A percentile compares a stretch with the other conserved stretches of the same genome.
Conservation (phyloP, 1,284 basidiomycete species). For the Acaromyces ingoldii region DNA sequence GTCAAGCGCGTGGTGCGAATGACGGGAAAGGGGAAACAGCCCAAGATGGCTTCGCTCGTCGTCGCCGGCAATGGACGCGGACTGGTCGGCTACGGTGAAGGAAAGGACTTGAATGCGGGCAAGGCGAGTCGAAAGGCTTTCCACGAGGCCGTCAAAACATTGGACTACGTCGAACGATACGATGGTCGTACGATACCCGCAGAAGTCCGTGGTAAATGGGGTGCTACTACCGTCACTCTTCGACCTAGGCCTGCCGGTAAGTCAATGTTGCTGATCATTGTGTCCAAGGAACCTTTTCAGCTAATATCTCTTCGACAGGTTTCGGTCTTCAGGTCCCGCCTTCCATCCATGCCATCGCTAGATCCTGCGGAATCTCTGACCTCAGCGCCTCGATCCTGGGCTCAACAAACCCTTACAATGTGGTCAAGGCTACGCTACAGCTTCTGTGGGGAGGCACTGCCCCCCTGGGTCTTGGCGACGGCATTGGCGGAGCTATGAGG, state of each 20-base stretch:
- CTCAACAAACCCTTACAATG: constrained; percentile 71
- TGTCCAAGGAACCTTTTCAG: too few species aligned
- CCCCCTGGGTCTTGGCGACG: constrained; percentile 45
- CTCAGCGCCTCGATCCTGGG: constrained; percentile 90
- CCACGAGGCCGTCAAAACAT: constrained; percentile 70
- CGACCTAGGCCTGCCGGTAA: constrained; percentile 68
- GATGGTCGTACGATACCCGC: constrained; percentile 84
- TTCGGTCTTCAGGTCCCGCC: constrained; percentile 89
- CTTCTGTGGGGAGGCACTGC: constrained; percentile 46
- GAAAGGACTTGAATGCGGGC: constrained; percentile 64
- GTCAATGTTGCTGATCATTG: constrained; percentile 6
- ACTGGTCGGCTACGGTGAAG: constrained; percentile 82
- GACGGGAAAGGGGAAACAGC: constrained; percentile 78
- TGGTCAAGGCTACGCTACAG: constrained; percentile 55
- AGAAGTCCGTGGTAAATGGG: constrained; percentile 75
- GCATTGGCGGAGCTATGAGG: constrained; percentile 41
- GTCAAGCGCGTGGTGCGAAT: constrained; percentile 65
- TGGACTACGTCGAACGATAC: constrained; percentile 85
- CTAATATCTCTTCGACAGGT: constrained; percentile 57
- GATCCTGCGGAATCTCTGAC: constrained; percentile 90
- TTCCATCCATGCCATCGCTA: constrained; percentile 75
- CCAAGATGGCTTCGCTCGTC: constrained; percentile 64
- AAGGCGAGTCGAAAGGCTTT: constrained; percentile 66
- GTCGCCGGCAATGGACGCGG: constrained; percentile 80
- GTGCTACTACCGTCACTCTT: constrained; percentile 75